Conservation (phyloP, 2,329 filamentous ascomycete species). For the Fusarium haematococcum region DNA sequence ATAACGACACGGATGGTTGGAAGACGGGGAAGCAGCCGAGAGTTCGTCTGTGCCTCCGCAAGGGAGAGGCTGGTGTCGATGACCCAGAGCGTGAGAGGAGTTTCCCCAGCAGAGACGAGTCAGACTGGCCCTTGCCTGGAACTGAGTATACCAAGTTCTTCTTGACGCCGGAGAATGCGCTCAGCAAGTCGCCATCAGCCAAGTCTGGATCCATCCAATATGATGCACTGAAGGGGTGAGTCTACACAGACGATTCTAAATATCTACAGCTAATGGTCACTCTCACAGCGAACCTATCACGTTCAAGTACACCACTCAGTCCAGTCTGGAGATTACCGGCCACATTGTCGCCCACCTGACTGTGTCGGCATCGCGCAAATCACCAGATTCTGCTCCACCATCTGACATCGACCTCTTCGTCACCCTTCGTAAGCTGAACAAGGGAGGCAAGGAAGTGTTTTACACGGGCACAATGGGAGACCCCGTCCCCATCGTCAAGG, state of each 20-base stretch:
- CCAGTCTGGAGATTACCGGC: constrained; percentile 76
- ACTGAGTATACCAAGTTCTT: constrained; percentile 70
- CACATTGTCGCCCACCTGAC: constrained; percentile 73
- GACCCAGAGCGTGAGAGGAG: constrained; percentile 66
- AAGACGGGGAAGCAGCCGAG: constrained; percentile 63
- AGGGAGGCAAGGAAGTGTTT: constrained; percentile 65
- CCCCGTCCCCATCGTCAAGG: constrained; percentile 70
- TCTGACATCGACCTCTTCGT: constrained; percentile 72
- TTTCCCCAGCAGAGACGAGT: constrained; percentile 66
- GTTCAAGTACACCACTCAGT: constrained; percentile 65
- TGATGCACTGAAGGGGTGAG: neutral
- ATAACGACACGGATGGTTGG: constrained; percentile 72
- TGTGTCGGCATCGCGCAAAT: constrained; percentile 67
- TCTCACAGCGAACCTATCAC: constrained; percentile 57
- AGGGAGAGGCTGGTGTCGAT: constrained; percentile 75
- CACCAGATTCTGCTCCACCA: constrained; percentile 47
- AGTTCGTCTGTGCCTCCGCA: constrained; percentile 70
- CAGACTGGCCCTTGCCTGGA: constrained; percentile 73
- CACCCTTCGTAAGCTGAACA: constrained; percentile 67
- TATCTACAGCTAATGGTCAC: neutral
- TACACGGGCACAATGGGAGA: constrained; percentile 75
- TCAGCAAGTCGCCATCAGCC: neutral
- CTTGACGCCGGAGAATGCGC: constrained; percentile 50
- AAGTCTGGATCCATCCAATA: constrained; percentile 42
- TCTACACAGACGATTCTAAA: neutral